Percentiles rank a stretch among this genome's conserved stretches.
Evolutionary conservation across 768 basidiomycete genomes (phyloP).

Genomic region (Pulveroboletus sp.): DNA sequence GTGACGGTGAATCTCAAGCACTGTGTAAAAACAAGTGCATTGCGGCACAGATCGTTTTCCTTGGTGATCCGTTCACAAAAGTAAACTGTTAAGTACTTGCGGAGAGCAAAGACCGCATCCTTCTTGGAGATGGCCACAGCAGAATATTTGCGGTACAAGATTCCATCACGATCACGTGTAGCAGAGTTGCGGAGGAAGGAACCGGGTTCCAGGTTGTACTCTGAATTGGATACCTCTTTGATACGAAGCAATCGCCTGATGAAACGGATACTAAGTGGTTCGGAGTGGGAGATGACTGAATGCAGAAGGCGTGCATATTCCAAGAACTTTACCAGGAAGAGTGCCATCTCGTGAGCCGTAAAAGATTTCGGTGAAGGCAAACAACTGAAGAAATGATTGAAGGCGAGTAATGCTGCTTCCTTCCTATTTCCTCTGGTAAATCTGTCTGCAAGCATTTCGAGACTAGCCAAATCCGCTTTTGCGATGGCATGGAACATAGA

Average conservation of each 20-base stretch:
- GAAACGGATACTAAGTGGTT: conserved; percentile 4
- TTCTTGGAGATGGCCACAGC: conserved; percentile 17
- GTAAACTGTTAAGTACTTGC: conserved; percentile 20
- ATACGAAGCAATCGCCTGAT: conserved; percentile 31
- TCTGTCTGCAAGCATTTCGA: conserved; percentile 31
- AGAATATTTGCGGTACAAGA: not conserved
- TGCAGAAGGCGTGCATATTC: conserved; percentile 7
- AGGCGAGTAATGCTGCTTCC: conserved; percentile 6
- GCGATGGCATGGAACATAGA: conserved; percentile 35
- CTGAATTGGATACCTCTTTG: conserved; percentile 4
- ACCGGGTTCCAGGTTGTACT: conserved; percentile 5
- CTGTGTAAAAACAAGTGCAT: conserved; percentile 33
- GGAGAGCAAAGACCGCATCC: conserved; percentile 24
- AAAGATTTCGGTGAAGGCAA: conserved; percentile 19
- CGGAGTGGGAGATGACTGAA: not conserved
- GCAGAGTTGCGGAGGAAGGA: conserved; percentile 10
- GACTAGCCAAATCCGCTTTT: conserved; percentile 17
- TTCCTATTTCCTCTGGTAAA: conserved; percentile 22
- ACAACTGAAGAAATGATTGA: conserved; percentile 6
- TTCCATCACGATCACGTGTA: not conserved
- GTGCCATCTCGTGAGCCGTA: conserved; percentile 15
- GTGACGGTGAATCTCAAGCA: conserved; percentile 37
- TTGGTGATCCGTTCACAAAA: conserved; percentile 28
- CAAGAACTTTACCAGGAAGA: conserved; percentile 3
- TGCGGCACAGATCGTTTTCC: conserved; percentile 34